These are phyloP conservation scores for Golubevia pallescens DNA, from an alignment of 1,284 basidiomycete species.

Conservation along the genomic window DNA sequence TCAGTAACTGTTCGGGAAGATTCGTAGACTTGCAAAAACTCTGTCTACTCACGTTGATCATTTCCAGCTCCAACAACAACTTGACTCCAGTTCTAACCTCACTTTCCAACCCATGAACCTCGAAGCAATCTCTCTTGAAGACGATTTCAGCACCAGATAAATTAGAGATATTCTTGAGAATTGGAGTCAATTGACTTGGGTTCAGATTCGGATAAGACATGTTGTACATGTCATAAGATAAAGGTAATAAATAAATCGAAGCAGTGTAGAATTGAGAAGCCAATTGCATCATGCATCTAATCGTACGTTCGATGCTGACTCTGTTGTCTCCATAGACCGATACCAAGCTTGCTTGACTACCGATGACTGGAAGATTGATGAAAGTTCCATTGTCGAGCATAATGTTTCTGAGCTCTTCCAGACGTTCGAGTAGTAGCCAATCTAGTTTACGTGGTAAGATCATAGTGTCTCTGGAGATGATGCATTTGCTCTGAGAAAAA, in stretches of 20 bases:
- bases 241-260: conserved; percentile 91
- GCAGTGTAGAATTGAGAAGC: conserved; percentile 95
- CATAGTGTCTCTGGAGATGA: conserved; percentile 90
- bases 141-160: conserved; percentile 90
- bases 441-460: conserved; percentile 95
- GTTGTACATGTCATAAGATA: conserved; percentile 89
- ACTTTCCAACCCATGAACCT: conserved; percentile 92
- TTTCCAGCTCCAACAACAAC: conserved; percentile 86
- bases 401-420: conserved; percentile 85
- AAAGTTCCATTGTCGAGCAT: conserved; percentile 98
- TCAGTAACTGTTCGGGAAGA: no score
- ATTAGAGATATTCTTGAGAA: conserved; percentile 85
- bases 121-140: conserved; percentile 96
- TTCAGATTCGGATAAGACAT: conserved; percentile 79
- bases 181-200: conserved; percentile 79
- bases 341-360: conserved; percentile 84
- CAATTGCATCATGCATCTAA: conserved; percentile 92
- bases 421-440: conserved; percentile 92
- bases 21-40: background rate
- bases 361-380: conserved; percentile 89
- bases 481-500: conserved; percentile 77
- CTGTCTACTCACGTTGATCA: conserved; percentile 75
- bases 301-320: conserved; percentile 92
- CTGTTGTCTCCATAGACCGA: conserved; percentile 93
- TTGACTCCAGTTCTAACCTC: conserved; percentile 86